These are phyloP conservation scores for Euphorbia schlechtendalii DNA, from an alignment of 441 rosid species.

Conservation along the genomic window DNA sequence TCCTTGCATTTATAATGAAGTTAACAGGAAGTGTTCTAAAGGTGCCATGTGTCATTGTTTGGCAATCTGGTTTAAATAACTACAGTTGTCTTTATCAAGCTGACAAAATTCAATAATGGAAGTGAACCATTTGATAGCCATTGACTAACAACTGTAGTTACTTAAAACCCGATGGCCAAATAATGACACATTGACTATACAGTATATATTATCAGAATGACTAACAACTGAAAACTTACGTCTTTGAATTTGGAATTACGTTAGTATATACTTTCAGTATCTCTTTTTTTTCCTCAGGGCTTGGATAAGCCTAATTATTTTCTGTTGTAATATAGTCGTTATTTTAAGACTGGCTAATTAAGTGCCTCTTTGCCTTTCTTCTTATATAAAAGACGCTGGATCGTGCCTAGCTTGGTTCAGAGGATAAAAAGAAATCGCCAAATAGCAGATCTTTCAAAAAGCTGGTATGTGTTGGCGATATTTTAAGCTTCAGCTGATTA, in stretches of 20 bases:
- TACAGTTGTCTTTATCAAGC: too few species aligned
- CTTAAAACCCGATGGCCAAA: too few species aligned
- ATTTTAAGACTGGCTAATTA: constrained; percentile 2
- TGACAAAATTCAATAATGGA: neutral
- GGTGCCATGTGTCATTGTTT: neutral
- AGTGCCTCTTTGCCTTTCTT: constrained; percentile 9
- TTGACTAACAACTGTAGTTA: too few species aligned
- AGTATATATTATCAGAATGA: neutral
- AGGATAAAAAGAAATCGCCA: constrained; percentile 48
- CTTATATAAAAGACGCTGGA: constrained; percentile 56
- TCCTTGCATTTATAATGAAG: too few species aligned
- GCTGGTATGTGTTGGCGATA: constrained; percentile 45
- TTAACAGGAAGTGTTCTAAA: too few species aligned
- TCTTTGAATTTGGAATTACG: neutral
- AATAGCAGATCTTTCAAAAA: constrained; percentile 76
- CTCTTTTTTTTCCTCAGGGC: neutral
- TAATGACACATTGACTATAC: too few species aligned
- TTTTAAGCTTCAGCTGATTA: neutral
- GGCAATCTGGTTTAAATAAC: neutral
- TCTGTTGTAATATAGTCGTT: constrained; percentile 3
- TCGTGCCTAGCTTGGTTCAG: constrained; percentile 72
- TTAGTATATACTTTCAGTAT: neutral
- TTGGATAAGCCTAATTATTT: neutral
- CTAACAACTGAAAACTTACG: neutral
- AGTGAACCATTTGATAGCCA: neutral